These are phyloP conservation scores for Talaromyces sp. DNA, from an alignment of 2,329 filamentous ascomycete species.

Conservation along the genomic window DNA sequence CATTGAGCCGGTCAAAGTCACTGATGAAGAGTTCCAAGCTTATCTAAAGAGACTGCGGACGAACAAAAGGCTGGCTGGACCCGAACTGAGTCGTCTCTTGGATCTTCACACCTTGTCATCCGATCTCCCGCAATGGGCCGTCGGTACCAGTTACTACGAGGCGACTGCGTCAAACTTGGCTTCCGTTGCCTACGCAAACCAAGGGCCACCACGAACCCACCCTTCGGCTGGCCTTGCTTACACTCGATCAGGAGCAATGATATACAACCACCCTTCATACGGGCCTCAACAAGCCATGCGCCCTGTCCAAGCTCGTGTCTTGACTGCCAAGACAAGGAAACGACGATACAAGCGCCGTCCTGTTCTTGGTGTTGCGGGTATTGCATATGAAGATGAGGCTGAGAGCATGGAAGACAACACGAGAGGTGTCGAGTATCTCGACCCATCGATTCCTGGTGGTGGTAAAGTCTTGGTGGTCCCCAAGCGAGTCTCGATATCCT, in stretches of 20 bases:
- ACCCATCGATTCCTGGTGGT: conserved; percentile 48
- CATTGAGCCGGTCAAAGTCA: conserved; percentile 28
- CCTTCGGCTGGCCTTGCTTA: conserved; percentile 64
- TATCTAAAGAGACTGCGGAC: conserved; percentile 46
- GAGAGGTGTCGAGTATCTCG: conserved; percentile 41
- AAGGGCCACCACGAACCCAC: conserved; percentile 59
- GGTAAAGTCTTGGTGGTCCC: conserved; percentile 53
- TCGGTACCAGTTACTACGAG: conserved; percentile 35
- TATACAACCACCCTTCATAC: conserved; percentile 59
- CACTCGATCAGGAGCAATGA: conserved; percentile 52
- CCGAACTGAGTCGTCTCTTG: conserved; percentile 54
- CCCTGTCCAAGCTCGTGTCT: conserved; percentile 57
- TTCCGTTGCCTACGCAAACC: conserved; percentile 43
- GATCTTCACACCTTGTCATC: conserved; percentile 50
- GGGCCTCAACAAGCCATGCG: conserved; percentile 55
- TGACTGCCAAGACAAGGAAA: conserved; percentile 46
- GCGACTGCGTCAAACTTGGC: conserved; percentile 34
- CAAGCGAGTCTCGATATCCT: conserved; percentile 44
- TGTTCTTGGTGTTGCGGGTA: conserved; percentile 41
- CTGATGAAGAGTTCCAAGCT: conserved; percentile 46
- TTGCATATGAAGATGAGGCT: conserved; percentile 37
- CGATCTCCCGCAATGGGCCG: conserved; percentile 35
- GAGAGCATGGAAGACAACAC: conserved; percentile 35
- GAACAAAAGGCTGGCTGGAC: conserved; percentile 48
- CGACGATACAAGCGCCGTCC: conserved; percentile 33